Conservation (phyloP, 1,139 yeast species). For the Taphrina wiesneri region DNA sequence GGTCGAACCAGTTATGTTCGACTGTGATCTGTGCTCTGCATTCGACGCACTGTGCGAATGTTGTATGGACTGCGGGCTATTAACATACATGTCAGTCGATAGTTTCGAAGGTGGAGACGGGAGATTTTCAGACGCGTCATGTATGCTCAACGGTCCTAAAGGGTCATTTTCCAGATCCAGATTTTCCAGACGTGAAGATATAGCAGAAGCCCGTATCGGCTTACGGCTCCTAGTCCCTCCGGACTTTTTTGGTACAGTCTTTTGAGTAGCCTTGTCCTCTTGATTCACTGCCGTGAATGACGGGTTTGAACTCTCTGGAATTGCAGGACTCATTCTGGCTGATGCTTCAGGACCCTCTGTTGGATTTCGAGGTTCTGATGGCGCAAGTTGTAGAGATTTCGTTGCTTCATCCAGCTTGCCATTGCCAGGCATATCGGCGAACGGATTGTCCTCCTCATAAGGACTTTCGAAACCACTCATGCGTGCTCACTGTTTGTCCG, state of each 20-base stretch:
- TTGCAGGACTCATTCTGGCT: neutral
- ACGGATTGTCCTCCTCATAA: constrained; percentile 32
- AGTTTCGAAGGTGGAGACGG: neutral
- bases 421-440: constrained; percentile 31
- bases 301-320: neutral
- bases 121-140: neutral
- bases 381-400: neutral
- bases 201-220: constrained; percentile 31
- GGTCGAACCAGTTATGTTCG: neutral
- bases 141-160: constrained; percentile 20
- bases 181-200: constrained; percentile 25
- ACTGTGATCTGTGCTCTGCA: neutral
- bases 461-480: constrained; percentile 29
- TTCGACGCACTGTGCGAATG: neutral
- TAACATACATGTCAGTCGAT: neutral
- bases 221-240: neutral
- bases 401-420: neutral
- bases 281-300: neutral
- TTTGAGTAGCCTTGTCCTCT: neutral
- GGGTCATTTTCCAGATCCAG: constrained; percentile 31
- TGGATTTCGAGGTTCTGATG: neutral
- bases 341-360: neutral
- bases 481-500: neutral
- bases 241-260: neutral
- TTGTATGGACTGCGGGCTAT: neutral